These are phyloP conservation scores for Pyricularia sp. DNA, from an alignment of 2,329 filamentous ascomycete genomes.

Conservation along the genomic window DNA sequence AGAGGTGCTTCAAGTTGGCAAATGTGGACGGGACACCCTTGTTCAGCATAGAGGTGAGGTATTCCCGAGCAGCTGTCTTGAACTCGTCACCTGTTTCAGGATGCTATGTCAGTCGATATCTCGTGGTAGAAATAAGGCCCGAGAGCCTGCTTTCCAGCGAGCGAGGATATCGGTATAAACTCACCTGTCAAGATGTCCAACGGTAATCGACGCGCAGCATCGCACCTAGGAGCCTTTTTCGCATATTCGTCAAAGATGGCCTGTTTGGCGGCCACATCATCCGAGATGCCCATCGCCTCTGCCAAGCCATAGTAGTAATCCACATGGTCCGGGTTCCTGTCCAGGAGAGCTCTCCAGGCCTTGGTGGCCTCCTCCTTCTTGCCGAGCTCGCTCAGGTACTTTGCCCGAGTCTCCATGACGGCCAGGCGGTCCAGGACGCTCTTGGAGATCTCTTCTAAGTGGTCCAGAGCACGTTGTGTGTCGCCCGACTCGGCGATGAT, in stretches of 20 bases:
- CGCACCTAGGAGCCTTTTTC: conserved; percentile 66
- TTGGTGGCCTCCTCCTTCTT: conserved; percentile 67
- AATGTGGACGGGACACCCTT: conserved; percentile 94
- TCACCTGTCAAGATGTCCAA: conserved; percentile 73
- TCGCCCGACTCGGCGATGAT: conserved; percentile 88
- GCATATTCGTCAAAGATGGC: conserved; percentile 72
- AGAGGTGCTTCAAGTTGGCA: conserved; percentile 90
- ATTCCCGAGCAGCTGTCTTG: conserved; percentile 59
- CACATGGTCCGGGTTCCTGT: conserved; percentile 78
- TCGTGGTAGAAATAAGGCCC: not conserved
- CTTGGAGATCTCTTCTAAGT: conserved; percentile 67
- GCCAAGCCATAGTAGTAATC: conserved; percentile 74
- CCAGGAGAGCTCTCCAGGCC: conserved; percentile 68
- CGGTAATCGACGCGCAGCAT: conserved; percentile 75
- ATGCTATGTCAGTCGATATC: conserved; percentile 2
- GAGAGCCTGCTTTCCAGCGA: not conserved
- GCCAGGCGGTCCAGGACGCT: conserved; percentile 71
- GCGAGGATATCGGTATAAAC: conserved; percentile 8
- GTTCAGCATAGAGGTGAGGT: conserved; percentile 72
- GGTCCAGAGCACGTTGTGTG: conserved; percentile 67
- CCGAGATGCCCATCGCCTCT: conserved; percentile 49
- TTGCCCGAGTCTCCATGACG: conserved; percentile 72
- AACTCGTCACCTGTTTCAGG: conserved; percentile 57
- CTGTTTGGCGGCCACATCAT: conserved; percentile 48
- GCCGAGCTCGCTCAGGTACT: conserved; percentile 68